Evolutionary conservation across 2,329 filamentous ascomycete species (phyloP).

Genomic region (Hymenoscyphus scutula): DNA sequence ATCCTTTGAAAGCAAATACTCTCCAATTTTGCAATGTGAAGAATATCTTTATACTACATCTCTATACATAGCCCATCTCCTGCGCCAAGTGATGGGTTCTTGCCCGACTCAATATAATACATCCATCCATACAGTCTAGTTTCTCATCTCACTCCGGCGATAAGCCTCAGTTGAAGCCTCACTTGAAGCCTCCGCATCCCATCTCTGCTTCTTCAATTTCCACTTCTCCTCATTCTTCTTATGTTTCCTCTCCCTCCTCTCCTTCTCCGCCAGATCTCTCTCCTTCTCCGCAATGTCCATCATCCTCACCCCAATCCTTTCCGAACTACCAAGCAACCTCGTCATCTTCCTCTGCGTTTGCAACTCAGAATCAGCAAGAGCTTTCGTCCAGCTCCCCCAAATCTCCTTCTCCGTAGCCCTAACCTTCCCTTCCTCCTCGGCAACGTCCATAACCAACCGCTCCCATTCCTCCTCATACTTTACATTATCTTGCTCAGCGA

Average conservation of each 20-base stretch:
- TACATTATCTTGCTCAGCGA: slow-evolving; percentile 37
- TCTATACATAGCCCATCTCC: not conserved
- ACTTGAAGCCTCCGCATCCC: slow-evolving; percentile 9
- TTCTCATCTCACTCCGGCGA: not conserved
- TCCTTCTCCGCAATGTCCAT: not conserved
- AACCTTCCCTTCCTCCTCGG: slow-evolving; percentile 31
- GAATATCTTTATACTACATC: not conserved
- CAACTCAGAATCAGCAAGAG: not conserved
- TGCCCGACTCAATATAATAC: not conserved
- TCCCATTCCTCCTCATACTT: slow-evolving; percentile 54
- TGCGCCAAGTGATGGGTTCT: not conserved
- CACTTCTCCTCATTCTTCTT: slow-evolving; percentile 33
- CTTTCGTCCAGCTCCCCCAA: not conserved
- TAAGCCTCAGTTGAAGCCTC: slow-evolving; percentile 5
- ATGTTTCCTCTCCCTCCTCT: slow-evolving; percentile 42
- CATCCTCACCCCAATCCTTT: slow-evolving; percentile 38
- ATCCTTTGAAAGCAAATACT: not conserved
- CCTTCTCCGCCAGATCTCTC: slow-evolving; percentile 35
- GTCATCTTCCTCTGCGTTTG: slow-evolving; percentile 37
- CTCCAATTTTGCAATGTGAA: not conserved
- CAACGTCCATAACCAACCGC: slow-evolving; percentile 18
- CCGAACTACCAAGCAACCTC: slow-evolving; percentile 13
- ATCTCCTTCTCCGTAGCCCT: slow-evolving; percentile 15
- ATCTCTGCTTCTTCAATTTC: slow-evolving; percentile 15
- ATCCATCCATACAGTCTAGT: not conserved